Evolutionary conservation across 2,329 filamentous ascomycete species (phyloP), one percentile per base, ranked within the genome.

Genomic region (Aplosporella prunicola): DNA sequence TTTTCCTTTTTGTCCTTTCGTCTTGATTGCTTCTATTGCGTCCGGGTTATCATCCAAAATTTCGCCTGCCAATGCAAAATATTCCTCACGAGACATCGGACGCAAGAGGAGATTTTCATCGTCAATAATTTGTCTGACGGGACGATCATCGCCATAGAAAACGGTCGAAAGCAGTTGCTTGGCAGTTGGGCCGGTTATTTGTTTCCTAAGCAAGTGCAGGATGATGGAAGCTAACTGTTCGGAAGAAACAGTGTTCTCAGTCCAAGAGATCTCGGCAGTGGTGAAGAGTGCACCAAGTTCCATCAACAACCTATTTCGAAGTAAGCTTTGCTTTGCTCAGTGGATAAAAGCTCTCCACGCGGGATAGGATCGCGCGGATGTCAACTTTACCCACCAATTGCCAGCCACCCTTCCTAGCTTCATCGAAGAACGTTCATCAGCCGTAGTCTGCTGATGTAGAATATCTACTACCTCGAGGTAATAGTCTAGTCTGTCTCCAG

Each of bases 401-500:
- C 68, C 72, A 5, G 66, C 68, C 3, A 65, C 51, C 43, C 67
- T 73, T 11, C 71, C 57, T 3, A 56, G 33, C n/a, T 39, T 32
- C 18, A 44, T 17, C 9, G 48, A 33, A 25, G 33, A 32, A 11
- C 37, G 42, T 27, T 34, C 41, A 10, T 43, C 66, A 20, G 67
- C 45, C 23, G 57, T 53, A 10, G 49, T 49, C 18, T 32, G 48
- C 14, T 26, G 32, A 15, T 42, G 50, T 10, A 55, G 51, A 31
- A 43, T 35, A 28, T 44, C 48, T 13, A 83, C 66, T 0, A 85
- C 74, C 17, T 74, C 70, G 51, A 82, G 79, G 52, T 87, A 93
- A 57, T 88, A 95, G 47, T 94, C 80, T 4, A 91, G 63, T 27
- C 88, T 74, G 6, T 78, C 78, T 6, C 88, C 88, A 38, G 81